phyloP scores from a whole-genome alignment of 345 rosid species.

The Viola odorata region DNA sequence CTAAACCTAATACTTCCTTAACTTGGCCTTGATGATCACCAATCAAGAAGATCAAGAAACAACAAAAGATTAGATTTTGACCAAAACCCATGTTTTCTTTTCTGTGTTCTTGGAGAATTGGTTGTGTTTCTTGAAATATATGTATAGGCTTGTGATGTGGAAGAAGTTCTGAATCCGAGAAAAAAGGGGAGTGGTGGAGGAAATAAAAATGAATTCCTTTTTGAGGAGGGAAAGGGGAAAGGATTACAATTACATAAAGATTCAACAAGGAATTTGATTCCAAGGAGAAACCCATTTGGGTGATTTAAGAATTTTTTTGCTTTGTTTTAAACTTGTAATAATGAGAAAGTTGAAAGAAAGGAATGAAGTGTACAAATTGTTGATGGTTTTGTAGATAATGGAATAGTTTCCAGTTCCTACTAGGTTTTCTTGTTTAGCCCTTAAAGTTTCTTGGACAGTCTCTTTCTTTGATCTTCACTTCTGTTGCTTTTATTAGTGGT shows the following conservation, averaged over 20 bases:
- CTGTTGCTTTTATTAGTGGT: too few relatives aligned
- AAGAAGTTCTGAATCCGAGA: neutral
- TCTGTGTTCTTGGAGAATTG: neutral
- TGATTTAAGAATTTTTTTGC: neutral
- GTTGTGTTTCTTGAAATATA: neutral
- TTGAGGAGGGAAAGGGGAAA: conserved; percentile 15
- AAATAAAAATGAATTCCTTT: conserved; percentile 3
- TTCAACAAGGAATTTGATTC: conserved; percentile 18
- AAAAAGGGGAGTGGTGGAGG: neutral
- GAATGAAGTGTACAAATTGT: conserved; percentile 7
- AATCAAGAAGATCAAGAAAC: conserved; percentile 8
- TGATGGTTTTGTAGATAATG: neutral
- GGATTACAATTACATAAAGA: conserved; percentile 15
- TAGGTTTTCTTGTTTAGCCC: neutral
- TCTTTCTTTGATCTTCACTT: neutral
- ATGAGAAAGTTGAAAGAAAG: conserved; percentile 13
- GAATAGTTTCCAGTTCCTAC: conserved; percentile 1
- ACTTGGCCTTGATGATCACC: neutral
- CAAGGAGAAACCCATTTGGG: conserved; percentile 14
- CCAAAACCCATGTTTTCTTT: conserved; percentile 7
- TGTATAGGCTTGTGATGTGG: neutral
- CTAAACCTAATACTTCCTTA: conserved; percentile 46
- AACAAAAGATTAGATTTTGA: neutral
- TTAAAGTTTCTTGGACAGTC: neutral
- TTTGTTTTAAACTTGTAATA: neutral